Evolutionary conservation across 345 rosid species (phyloP).

Genomic region (Hibiscus syriacus): DNA sequence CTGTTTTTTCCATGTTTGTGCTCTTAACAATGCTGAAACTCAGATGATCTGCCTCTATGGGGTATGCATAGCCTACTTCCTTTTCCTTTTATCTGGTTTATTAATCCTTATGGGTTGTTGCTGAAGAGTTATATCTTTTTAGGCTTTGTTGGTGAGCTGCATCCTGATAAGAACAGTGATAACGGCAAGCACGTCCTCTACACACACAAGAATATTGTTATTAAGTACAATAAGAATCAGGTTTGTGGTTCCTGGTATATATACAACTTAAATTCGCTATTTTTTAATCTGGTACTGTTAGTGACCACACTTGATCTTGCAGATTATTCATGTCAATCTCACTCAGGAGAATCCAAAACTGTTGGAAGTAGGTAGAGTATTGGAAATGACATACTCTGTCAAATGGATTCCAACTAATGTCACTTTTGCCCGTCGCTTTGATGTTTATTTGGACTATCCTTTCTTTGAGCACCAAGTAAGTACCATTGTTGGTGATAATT

Average conservation of each 20-base stretch:
- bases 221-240: slow-evolving; percentile 81
- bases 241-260: slow-evolving; percentile 30
- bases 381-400: slow-evolving; percentile 75
- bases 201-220: slow-evolving; percentile 68
- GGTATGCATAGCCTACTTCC: slow-evolving; percentile 39
- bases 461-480: slow-evolving; percentile 96
- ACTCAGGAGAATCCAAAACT: slow-evolving; percentile 69
- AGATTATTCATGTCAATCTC: slow-evolving; percentile 92
- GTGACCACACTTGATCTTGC: neutral
- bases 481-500: neutral
- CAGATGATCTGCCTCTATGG: slow-evolving; percentile 97
- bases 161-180: slow-evolving; percentile 68
- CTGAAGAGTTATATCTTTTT: slow-evolving; percentile 3
- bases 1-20: slow-evolving; percentile 12
- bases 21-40: slow-evolving; percentile 25
- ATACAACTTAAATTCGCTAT: neutral
- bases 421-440: slow-evolving; percentile 85
- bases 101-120: neutral
- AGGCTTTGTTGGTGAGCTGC: slow-evolving; percentile 89
- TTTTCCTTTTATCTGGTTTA: neutral
- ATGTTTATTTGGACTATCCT: slow-evolving; percentile 90
- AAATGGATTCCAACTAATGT: slow-evolving; percentile 66
- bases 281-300: neutral
- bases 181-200: slow-evolving; percentile 60
- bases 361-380: slow-evolving; percentile 50